Evolutionary conservation across 192 early-diverging fungal species (phyloP).

Genomic region (Gigaspora rosea): DNA sequence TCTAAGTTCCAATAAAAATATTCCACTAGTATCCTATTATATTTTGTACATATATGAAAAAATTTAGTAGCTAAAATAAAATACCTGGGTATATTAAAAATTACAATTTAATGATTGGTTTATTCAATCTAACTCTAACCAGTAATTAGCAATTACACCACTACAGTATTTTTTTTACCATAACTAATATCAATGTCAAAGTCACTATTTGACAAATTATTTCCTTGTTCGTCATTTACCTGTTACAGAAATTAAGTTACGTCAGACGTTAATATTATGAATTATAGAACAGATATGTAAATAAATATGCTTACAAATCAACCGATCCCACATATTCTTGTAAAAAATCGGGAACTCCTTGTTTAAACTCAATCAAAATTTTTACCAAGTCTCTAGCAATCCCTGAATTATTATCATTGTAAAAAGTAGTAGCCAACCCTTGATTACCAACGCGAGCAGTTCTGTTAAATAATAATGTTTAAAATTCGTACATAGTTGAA

Average conservation of each 20-base stretch:
- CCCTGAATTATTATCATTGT: constrained; percentile 40
- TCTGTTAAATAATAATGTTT: constrained; percentile 30
- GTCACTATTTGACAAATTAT: neutral
- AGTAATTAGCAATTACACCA: no score
- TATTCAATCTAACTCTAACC: no score
- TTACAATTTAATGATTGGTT: no score
- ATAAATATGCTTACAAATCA: constrained; percentile 39
- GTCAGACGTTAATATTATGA: neutral
- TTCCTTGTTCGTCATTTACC: neutral
- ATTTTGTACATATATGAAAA: no score
- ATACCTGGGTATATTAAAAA: no score
- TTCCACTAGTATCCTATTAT: no score
- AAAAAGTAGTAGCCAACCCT: constrained; percentile 60
- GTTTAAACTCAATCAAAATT: constrained; percentile 54
- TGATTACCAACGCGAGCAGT: constrained; percentile 65
- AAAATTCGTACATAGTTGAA: neutral
- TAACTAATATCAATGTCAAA: no score
- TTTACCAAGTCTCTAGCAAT: constrained; percentile 54
- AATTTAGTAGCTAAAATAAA: no score
- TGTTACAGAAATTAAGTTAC: neutral
- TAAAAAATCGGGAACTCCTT: constrained; percentile 62
- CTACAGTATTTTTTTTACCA: no score
- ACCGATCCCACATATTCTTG: constrained; percentile 28
- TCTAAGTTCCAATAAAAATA: no score
- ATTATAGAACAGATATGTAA: neutral